Evolutionary conservation across 768 basidiomycete species (phyloP).

Genomic region (Naematelia encephala): DNA sequence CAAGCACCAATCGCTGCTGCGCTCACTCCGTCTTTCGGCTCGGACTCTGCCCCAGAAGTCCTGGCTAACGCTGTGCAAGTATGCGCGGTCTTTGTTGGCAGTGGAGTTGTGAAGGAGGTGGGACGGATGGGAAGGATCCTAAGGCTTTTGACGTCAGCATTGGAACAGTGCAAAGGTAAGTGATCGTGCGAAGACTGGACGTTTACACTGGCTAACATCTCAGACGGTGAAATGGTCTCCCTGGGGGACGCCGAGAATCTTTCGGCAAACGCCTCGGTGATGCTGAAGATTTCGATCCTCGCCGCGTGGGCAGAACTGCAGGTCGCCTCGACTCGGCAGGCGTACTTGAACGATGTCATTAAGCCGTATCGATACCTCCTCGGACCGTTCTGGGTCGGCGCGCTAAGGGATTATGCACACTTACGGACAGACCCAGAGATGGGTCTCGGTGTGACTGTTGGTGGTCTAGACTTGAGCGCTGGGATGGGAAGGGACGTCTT

Average conservation of each 20-base stretch:
- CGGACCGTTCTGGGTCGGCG: constrained; percentile 79
- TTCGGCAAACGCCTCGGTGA: constrained; percentile 89
- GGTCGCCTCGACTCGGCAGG: constrained; percentile 68
- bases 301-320: constrained; percentile 95
- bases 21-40: constrained; percentile 89
- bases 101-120: constrained; percentile 88
- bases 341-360: constrained; percentile 75
- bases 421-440: constrained; percentile 81
- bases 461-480: constrained; percentile 66
- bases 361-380: constrained; percentile 72
- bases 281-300: constrained; percentile 86
- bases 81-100: constrained; percentile 92
- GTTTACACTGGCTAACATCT: constrained; percentile 8
- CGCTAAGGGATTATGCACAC: constrained; percentile 86
- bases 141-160: constrained; percentile 76
- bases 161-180: constrained; percentile 85
- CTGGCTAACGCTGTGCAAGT: constrained; percentile 85
- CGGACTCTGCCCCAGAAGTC: constrained; percentile 93
- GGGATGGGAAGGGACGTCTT: constrained; percentile 87
- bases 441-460: constrained; percentile 54
- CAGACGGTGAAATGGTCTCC: constrained; percentile 77
- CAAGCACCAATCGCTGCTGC: constrained; percentile 98
- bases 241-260: constrained; percentile 82
- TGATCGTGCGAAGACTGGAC: neutral
- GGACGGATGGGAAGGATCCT: constrained; percentile 88